Percentiles rank a stretch among this genome's conserved stretches.
Evolutionary conservation across 176 grass and related monocot species (phyloP).

Genomic region (Hordeum vulgare): DNA sequence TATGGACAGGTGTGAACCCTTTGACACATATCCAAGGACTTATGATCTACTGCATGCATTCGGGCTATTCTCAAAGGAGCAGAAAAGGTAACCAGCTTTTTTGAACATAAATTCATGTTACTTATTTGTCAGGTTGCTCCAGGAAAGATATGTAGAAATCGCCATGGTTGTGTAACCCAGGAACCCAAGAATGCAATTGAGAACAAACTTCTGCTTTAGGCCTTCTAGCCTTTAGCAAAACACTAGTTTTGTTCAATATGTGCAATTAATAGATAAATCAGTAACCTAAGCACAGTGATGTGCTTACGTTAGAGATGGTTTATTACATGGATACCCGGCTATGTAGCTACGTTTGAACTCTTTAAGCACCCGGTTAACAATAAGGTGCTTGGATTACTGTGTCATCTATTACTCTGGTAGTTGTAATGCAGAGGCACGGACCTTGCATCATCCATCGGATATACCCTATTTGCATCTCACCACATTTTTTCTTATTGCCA

Average conservation of each 20-base stretch:
- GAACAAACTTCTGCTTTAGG: background rate
- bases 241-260: too few relatives aligned
- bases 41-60: slow-evolving; percentile 86
- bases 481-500: slow-evolving; percentile 13
- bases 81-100: slow-evolving; percentile 53
- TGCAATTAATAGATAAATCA: too few relatives aligned
- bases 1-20: slow-evolving; percentile 81
- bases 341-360: background rate
- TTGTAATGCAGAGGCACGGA: background rate
- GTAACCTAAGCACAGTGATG: too few relatives aligned
- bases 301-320: background rate
- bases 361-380: background rate
- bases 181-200: background rate
- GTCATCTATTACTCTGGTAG: background rate
- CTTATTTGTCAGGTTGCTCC: background rate
- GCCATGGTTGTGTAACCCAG: background rate
- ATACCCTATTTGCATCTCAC: background rate
- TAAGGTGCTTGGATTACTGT: background rate
- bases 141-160: background rate
- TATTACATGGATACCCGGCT: background rate
- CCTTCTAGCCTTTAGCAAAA: background rate
- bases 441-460: background rate
- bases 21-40: slow-evolving; percentile 97
- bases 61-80: slow-evolving; percentile 72
- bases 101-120: background rate